Evolutionary conservation across 345 rosid species (phyloP).

Genomic region (Moringa oleifera): DNA sequence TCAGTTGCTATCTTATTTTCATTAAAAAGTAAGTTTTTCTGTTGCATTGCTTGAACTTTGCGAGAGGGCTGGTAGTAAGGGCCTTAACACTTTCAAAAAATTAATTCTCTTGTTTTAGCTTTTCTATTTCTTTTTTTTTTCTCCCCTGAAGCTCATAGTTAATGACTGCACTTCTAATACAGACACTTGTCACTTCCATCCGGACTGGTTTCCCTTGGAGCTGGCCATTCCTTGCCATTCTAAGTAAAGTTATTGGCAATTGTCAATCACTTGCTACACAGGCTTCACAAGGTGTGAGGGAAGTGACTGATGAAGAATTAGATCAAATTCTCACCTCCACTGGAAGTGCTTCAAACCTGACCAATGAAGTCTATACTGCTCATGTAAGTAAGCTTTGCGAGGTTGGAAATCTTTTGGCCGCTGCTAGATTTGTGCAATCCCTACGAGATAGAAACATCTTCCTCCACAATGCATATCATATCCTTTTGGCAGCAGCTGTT

Average conservation of each 20-base stretch:
- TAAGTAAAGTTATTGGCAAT: too few species aligned
- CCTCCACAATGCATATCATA: slow-evolving; percentile 27
- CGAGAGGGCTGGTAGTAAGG: too few species aligned
- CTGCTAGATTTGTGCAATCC: slow-evolving; percentile 36
- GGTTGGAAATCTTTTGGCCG: slow-evolving; percentile 43
- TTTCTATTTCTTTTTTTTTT: too few species aligned
- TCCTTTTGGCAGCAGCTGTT: slow-evolving; percentile 34
- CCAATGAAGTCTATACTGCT: too few species aligned
- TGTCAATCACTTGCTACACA: slow-evolving; percentile 14
- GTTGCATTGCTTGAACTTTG: too few species aligned
- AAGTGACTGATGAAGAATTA: slow-evolving; percentile 16
- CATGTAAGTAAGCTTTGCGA: too few species aligned
- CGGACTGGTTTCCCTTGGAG: slow-evolving; percentile 24
- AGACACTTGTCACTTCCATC: slow-evolving; percentile 27
- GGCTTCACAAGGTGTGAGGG: slow-evolving; percentile 23
- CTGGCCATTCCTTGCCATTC: slow-evolving; percentile 4
- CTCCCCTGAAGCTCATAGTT: too few species aligned
- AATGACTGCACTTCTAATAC: slow-evolving; percentile 13
- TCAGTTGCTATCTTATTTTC: too few species aligned
- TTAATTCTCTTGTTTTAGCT: too few species aligned
- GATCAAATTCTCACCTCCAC: slow-evolving; percentile 18
- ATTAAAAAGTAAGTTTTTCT: too few species aligned
- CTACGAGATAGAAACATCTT: slow-evolving; percentile 35
- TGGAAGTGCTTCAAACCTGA: slow-evolving; percentile 1
- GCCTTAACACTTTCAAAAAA: too few species aligned